Conservation (phyloP, 768 basidiomycete species). For the Tephrocybe sp. region DNA sequence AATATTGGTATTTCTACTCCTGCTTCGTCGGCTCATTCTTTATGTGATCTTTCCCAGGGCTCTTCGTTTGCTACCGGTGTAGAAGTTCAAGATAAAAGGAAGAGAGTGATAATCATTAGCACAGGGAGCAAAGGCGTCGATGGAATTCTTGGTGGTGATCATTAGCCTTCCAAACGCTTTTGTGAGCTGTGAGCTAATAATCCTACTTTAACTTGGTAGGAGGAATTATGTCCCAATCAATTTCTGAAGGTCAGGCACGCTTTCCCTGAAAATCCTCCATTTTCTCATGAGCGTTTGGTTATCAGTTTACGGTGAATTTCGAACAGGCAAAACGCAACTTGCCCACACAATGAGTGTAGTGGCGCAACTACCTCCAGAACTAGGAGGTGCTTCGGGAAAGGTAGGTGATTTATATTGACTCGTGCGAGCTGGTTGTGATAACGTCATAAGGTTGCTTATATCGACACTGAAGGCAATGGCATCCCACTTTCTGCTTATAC, state of each 20-base stretch:
- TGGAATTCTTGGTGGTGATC: conserved; percentile 77
- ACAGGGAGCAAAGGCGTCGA: conserved; percentile 94
- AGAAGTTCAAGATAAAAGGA: conserved; percentile 85
- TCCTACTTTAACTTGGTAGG: conserved; percentile 40
- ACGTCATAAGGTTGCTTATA: conserved; percentile 71
- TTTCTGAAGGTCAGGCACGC: conserved; percentile 69
- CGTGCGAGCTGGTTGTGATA: neutral
- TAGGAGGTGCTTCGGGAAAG: conserved; percentile 91
- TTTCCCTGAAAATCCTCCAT: neutral
- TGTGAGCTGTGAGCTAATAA: neutral
- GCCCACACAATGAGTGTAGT: conserved; percentile 95
- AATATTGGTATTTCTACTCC: conserved; percentile 51
- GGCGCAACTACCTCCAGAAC: conserved; percentile 82
- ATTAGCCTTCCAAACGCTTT: neutral
- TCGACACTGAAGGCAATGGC: conserved; percentile 79
- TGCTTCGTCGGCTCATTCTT: neutral
- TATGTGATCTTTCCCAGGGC: conserved; percentile 46
- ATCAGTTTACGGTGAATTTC: conserved; percentile 97
- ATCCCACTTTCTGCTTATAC: neutral
- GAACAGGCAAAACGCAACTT: conserved; percentile 94
- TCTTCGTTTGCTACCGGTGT: conserved; percentile 90
- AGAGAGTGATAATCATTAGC: conserved; percentile 77
- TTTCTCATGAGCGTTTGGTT: no score
- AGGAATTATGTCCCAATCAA: conserved; percentile 88
- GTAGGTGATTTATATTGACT: conserved; percentile 31